These are phyloP conservation scores for Ogataea nonfermentans DNA, from an alignment of 805 yeast genomes.

Conservation along the genomic window DNA sequence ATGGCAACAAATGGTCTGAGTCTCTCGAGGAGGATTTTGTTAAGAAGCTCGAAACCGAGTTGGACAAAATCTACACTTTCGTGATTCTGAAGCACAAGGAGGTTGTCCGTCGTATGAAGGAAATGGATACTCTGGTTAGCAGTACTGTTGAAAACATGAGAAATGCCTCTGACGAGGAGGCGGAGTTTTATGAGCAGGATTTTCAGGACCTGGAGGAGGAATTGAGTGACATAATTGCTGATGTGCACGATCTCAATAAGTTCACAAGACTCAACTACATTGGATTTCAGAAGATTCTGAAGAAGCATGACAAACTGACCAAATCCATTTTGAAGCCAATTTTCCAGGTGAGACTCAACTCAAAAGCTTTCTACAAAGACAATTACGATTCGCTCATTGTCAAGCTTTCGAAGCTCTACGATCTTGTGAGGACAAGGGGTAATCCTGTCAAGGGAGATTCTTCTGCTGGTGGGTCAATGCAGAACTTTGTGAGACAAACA, in stretches of 20 bases:
- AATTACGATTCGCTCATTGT: constrained; percentile 89
- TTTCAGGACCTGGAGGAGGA: constrained; percentile 75
- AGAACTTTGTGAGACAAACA: constrained; percentile 96
- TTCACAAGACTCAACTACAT: constrained; percentile 92
- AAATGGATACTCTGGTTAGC: constrained; percentile 69
- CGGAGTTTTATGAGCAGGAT: constrained; percentile 52
- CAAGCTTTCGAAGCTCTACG: constrained; percentile 83
- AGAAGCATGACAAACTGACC: constrained; percentile 94
- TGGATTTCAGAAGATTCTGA: constrained; percentile 94
- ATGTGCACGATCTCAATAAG: constrained; percentile 94
- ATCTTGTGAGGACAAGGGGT: constrained; percentile 92
- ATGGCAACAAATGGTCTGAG: constrained; percentile 68
- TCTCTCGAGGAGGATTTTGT: constrained; percentile 81
- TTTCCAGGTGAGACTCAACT: constrained; percentile 86
- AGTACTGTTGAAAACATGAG: constrained; percentile 48
- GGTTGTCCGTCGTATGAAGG: constrained; percentile 79
- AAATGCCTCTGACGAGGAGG: constrained; percentile 37
- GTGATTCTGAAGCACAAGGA: constrained; percentile 87
- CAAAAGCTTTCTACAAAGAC: constrained; percentile 95
- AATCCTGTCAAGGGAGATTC: constrained; percentile 94
- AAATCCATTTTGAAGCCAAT: constrained; percentile 80
- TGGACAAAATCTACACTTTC: constrained; percentile 91
- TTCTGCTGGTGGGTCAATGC: constrained; percentile 97
- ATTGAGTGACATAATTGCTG: constrained; percentile 86
- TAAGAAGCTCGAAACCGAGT: constrained; percentile 69